Base-by-base conservation (phyloP, 2,329 filamentous ascomycete species). In the Onygenales sp. region DNA sequence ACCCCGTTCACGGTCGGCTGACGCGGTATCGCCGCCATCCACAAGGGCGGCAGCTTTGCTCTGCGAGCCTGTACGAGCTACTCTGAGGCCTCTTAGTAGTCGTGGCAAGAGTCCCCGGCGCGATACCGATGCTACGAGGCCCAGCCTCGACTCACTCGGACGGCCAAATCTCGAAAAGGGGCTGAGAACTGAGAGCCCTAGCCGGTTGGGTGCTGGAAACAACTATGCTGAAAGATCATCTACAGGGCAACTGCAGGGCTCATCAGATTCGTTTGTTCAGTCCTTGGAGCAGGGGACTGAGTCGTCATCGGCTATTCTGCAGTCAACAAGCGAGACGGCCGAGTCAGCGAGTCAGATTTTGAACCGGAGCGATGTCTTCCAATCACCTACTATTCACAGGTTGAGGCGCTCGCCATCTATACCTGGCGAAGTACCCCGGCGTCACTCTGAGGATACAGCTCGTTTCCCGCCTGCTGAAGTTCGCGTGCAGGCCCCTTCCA, bases 311-410 rank as follows among this genome's bases (percentile, higher is more conserved):
- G 74, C 85, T 35, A 77, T 85, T 1, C 77, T 83, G 3, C 87
- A 86, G 3, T 84, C 82, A 0, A 81, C 80, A 52, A 86, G 91
- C 43, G 88, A 91, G 54, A 81, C 77, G n/a, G 77, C 78, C 53
- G 84, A 86, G 47, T 94, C 91, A 3, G 92, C 88, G 2, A 97
- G 92, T 66, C 90, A 95, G 68, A 96, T 97, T 39, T 73, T 98
- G 7, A 81, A 82, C 51, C 83, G 87, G 36, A 96, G 90, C 61
- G 89, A 93, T 61, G 86, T 96, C 7, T 97, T 98, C 63, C 84
- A 87, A 59, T 85, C 84, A 31, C 89, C 89, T 13, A 87, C 85
- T 0, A 80, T 90, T 47, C 63, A 70, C 48, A 66, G 63, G 39
- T 60, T 68, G 60, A 60, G 64, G 21, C 57, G 61, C 43, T 59